Evolutionary conservation across 108 stramenopile species (phyloP).

Genomic region (Stephanodiscus minutulus): DNA sequence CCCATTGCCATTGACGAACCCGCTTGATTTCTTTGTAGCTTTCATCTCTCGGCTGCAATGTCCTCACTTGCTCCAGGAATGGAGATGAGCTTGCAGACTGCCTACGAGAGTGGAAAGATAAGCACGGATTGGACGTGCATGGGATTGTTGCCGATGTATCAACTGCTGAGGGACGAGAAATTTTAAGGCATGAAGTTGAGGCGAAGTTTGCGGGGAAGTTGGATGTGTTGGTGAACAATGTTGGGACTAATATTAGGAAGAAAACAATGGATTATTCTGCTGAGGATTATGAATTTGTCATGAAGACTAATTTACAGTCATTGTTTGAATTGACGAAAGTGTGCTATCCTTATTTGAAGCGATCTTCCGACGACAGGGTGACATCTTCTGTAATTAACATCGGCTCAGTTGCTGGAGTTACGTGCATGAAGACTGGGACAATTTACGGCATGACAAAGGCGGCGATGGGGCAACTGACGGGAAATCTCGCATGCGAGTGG

Average conservation of each 20-base stretch:
- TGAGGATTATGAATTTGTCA: conserved; percentile 81
- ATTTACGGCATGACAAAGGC: conserved; percentile 89
- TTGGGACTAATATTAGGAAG: conserved; percentile 94
- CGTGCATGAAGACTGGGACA: conserved; percentile 87
- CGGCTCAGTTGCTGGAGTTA: conserved; percentile 91
- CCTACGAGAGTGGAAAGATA: conserved; percentile 62
- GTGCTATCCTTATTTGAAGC: conserved; percentile 70
- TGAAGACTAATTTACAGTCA: conserved; percentile 85
- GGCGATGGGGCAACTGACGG: conserved; percentile 95
- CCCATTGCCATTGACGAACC: neutral
- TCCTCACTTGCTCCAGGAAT: conserved; percentile 76
- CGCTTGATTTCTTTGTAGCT: neutral
- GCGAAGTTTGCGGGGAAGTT: conserved; percentile 52
- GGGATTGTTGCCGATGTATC: conserved; percentile 79
- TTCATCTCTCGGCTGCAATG: conserved; percentile 46
- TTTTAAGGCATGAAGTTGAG: conserved; percentile 52
- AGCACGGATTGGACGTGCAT: conserved; percentile 62
- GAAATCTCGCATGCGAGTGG: conserved; percentile 93
- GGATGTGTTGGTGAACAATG: conserved; percentile 96
- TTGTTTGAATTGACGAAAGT: conserved; percentile 74
- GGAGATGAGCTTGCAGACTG: conserved; percentile 61
- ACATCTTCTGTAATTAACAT: conserved; percentile 90
- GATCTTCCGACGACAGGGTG: conserved; percentile 29
- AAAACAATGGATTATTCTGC: conserved; percentile 81
- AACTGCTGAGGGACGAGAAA: conserved; percentile 60